Conservation (phyloP, 2,329 filamentous ascomycete species). For the Graphilbum ipis-grandicollis region DNA sequence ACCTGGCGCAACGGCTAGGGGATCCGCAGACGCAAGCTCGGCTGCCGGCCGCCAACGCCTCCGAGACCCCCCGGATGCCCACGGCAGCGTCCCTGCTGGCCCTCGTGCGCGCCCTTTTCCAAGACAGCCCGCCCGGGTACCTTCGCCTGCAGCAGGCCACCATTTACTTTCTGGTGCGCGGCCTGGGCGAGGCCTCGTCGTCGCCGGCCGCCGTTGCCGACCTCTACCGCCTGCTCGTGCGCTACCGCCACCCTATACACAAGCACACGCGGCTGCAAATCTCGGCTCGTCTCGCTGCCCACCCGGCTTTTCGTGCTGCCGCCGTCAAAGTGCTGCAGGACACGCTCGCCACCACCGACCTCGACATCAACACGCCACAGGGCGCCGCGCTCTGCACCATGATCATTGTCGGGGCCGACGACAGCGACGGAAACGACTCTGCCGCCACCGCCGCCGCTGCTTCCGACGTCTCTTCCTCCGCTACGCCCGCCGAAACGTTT, state of each 20-base stretch:
- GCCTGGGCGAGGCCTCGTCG: background rate
- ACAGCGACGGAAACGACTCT: background rate
- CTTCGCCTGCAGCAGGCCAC: constrained; percentile 21
- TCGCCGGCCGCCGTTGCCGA: constrained; percentile 11
- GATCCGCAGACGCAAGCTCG: background rate
- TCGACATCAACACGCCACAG: constrained; percentile 27
- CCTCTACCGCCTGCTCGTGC: constrained; percentile 19
- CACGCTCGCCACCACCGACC: constrained; percentile 15
- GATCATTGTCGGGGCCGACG: constrained; percentile 24
- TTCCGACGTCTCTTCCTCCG: constrained; percentile 1
- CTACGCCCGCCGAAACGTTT: constrained; percentile 35
- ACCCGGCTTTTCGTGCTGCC: constrained; percentile 18
- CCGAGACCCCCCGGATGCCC: background rate
- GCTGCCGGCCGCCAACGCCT: too few species aligned
- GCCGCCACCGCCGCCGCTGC: background rate
- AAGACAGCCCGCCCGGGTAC: constrained; percentile 3
- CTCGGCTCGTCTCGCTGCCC: constrained; percentile 26
- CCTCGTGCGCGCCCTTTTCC: constrained; percentile 5
- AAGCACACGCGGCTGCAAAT: constrained; percentile 29
- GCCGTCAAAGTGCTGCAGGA: constrained; percentile 26
- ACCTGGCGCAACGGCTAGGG: constrained; percentile 10
- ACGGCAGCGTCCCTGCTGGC: background rate
- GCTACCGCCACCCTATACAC: constrained; percentile 16
- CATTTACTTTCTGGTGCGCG: constrained; percentile 11
- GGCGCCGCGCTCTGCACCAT: constrained; percentile 39